These are phyloP conservation scores for Fennellomyces sp. DNA, from an alignment of 371 early-diverging fungal genomes.

Conservation along the genomic window DNA sequence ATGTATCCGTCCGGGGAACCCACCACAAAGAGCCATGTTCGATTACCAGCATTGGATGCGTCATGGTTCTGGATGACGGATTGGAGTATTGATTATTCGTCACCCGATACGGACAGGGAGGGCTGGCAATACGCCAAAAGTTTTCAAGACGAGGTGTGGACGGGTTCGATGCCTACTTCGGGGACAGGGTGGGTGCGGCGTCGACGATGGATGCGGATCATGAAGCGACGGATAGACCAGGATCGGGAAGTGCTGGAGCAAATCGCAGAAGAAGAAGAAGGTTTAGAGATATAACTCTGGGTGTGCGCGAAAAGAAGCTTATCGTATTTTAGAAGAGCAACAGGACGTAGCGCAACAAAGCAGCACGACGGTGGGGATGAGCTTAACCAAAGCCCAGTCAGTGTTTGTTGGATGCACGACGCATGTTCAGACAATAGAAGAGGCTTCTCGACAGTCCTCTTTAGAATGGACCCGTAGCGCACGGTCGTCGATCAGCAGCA, in stretches of 20 bases:
- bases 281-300: no score
- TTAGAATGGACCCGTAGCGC: slow-evolving; percentile 1
- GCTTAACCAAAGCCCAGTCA: slow-evolving; percentile 10
- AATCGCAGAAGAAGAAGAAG: not conserved
- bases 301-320: no score
- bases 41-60: slow-evolving; percentile 38
- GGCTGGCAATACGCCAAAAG: slow-evolving; percentile 74
- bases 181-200: slow-evolving; percentile 70
- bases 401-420: slow-evolving; percentile 13
- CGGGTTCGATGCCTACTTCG: slow-evolving; percentile 40
- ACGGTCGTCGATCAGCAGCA: slow-evolving; percentile 14
- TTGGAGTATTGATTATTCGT: slow-evolving; percentile 73
- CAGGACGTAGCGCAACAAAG: not conserved
- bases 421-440: slow-evolving; percentile 4
- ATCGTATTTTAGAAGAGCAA: no score
- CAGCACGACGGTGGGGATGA: slow-evolving; percentile 1
- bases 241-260: not conserved
- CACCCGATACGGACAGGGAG: slow-evolving; percentile 57
- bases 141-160: slow-evolving; percentile 57
- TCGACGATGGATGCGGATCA: slow-evolving; percentile 76
- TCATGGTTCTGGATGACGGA: slow-evolving; percentile 84
- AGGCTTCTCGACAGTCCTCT: slow-evolving; percentile 1
- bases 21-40: slow-evolving; percentile 51
- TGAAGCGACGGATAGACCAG: slow-evolving; percentile 65
- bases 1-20: slow-evolving; percentile 55